Conservation (phyloP, 202 grass and related monocot species). For the Zizania palustris region DNA sequence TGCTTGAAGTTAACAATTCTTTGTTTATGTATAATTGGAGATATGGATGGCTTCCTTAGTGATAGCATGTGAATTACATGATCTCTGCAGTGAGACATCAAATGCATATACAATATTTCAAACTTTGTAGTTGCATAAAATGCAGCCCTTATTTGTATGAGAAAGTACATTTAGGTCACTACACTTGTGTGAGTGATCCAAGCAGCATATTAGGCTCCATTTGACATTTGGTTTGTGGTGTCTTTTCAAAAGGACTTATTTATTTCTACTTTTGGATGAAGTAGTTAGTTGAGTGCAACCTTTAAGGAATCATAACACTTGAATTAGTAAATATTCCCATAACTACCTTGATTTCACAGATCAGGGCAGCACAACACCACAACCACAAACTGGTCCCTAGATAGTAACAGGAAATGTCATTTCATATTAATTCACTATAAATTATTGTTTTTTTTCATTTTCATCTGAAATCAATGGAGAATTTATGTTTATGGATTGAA, state of each 20-base stretch:
- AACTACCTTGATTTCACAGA: too few species aligned
- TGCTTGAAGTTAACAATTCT: constrained; percentile 12
- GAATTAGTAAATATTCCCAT: too few species aligned
- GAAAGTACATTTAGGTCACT: not conserved
- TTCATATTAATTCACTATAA: not conserved
- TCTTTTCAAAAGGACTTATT: too few species aligned
- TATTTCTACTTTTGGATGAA: too few species aligned
- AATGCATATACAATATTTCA: not conserved
- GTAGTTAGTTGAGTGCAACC: too few species aligned
- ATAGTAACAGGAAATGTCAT: not conserved
- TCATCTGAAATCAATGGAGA: constrained; percentile 1
- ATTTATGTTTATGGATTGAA: not conserved
- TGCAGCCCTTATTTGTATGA: not conserved
- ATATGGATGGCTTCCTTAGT: not conserved
- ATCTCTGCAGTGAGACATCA: not conserved
- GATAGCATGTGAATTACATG: not conserved
- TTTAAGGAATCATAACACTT: too few species aligned
- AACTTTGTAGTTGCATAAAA: not conserved
- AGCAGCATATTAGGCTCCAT: not conserved
- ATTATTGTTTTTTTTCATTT: not conserved
- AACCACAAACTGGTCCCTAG: not conserved
- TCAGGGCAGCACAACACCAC: too few species aligned
- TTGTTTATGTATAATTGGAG: not conserved
- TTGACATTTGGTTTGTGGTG: too few species aligned
- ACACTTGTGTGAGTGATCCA: constrained; percentile 1